Evolutionary conservation across 306 rosid genomes (phyloP), one percentile per base, ranked within the genome.

Genomic region (Inga oerstediana): DNA sequence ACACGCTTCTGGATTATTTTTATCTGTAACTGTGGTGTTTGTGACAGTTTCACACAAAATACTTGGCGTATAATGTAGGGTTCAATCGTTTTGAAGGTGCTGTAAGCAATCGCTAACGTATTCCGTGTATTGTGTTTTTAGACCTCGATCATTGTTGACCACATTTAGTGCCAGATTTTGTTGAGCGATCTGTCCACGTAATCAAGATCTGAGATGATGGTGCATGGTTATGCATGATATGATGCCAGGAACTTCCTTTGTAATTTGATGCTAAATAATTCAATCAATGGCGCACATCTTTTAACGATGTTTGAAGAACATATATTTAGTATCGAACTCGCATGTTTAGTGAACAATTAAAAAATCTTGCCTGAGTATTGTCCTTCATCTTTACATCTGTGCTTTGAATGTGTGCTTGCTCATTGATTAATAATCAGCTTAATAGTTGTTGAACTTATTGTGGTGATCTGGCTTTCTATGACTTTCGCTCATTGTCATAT

Each of bases 161-260:
- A n/a, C n/a, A 20, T 19, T 20, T 58, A 58, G 13, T 58, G 64
- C 27, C 24, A 20, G 64, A 58, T n/a, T 58, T 20, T 58, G 59
- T 73, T 54, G 58, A 80, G 15, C 52, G 35, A 49, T 20, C 22
- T 45, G 32, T 16, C 35, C 22, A 44, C 8, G 13, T 46, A 84
- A 15, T 73, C 62, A 16, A 45, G 44, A 84, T 78, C 37, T 59
- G 20, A 49, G 45, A 35, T 41, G 72, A 34, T 82, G 49, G n/a
- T 61, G 69, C 75, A 52, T 79, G 35, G 74, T 54, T 82, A n/a
- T 80, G 71, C 45, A 61, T 45, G 59, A 76, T 68, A 32, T 72
- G 39, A 7, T 78, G 13, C 12, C 44, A 48, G 70, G 64, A 52
- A 72, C 72, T 58, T 20, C n/a, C 24, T 20, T 56, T 74, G 49